These are phyloP conservation scores for Populus ilicifolia DNA, from an alignment of 345 rosid species.

Conservation along the genomic window DNA sequence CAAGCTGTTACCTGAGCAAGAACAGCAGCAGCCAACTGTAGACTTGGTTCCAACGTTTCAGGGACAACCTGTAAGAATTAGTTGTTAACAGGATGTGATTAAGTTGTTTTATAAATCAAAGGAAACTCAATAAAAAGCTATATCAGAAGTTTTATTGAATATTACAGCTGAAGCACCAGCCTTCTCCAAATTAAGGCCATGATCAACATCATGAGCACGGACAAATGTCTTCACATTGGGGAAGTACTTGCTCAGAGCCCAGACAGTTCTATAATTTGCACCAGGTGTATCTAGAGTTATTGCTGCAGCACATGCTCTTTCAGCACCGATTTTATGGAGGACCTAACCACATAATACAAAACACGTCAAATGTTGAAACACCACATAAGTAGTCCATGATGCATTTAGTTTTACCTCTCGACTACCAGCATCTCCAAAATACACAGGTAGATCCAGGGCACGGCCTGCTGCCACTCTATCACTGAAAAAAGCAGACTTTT, in stretches of 20 bases:
- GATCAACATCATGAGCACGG: slow-evolving; percentile 96
- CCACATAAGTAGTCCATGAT: not conserved
- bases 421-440: slow-evolving; percentile 97
- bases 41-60: slow-evolving; percentile 97
- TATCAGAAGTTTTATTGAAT: slow-evolving; percentile 5
- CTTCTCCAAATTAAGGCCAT: slow-evolving; percentile 90
- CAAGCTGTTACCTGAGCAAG: slow-evolving; percentile 72
- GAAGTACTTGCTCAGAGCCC: slow-evolving; percentile 96
- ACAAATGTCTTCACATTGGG: slow-evolving; percentile 96
- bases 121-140: not conserved
- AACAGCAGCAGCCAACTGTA: slow-evolving; percentile 98
- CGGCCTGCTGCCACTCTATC: slow-evolving; percentile 95
- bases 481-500: slow-evolving; percentile 42
- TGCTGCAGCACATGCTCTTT: slow-evolving; percentile 96
- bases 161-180: slow-evolving; percentile 97
- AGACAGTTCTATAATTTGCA: slow-evolving; percentile 96
- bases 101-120: not conserved
- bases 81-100: not conserved
- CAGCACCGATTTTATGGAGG: slow-evolving; percentile 95
- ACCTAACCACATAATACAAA: slow-evolving; percentile 47
- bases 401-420: slow-evolving; percentile 65
- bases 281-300: slow-evolving; percentile 93
- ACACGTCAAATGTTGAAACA: slow-evolving; percentile 15
- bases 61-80: slow-evolving; percentile 74
- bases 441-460: slow-evolving; percentile 93